Conservation (phyloP, 2,329 filamentous ascomycete species). For the Reticulascus tulasneorum region DNA sequence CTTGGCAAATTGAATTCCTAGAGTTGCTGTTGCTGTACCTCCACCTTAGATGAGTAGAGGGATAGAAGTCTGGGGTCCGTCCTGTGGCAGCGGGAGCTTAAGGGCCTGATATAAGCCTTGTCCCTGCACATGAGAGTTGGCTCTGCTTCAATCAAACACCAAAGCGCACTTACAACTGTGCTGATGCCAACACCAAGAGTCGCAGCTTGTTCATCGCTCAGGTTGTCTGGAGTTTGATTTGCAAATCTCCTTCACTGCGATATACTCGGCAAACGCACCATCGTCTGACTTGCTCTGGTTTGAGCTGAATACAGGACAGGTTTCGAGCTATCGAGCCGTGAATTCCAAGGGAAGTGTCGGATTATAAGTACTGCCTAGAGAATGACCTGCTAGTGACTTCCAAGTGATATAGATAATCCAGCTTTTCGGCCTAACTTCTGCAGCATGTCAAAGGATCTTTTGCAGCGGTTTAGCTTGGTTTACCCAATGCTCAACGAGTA, state of each 20-base stretch:
- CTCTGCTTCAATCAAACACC: too few relatives aligned
- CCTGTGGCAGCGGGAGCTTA: constrained; percentile 39
- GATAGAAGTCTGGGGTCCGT: constrained; percentile 25
- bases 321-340: too few relatives aligned
- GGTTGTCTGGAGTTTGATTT: constrained; percentile 19
- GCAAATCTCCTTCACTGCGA: constrained; percentile 15
- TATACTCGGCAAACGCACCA: constrained; percentile 28
- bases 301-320: too few relatives aligned
- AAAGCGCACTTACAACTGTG: constrained; percentile 21
- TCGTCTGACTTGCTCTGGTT: too few relatives aligned
- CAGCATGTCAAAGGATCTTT: too few relatives aligned
- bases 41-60: constrained; percentile 38
- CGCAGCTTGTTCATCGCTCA: constrained; percentile 21
- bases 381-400: too few relatives aligned
- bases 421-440: too few relatives aligned
- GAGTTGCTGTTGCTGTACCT: constrained; percentile 53
- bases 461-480: too few relatives aligned
- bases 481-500: too few relatives aligned
- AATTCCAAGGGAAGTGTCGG: too few relatives aligned
- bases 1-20: constrained; percentile 41
- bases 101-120: constrained; percentile 46
- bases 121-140: constrained; percentile 20
- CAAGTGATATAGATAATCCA: too few relatives aligned
- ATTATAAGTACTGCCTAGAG: too few relatives aligned
- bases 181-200: constrained; percentile 19